A percentile compares a stretch with the other conserved stretches of the same genome.
phyloP scores from a whole-genome alignment of 2,329 filamentous ascomycete species.

The Sphaerulina vaccinii region DNA sequence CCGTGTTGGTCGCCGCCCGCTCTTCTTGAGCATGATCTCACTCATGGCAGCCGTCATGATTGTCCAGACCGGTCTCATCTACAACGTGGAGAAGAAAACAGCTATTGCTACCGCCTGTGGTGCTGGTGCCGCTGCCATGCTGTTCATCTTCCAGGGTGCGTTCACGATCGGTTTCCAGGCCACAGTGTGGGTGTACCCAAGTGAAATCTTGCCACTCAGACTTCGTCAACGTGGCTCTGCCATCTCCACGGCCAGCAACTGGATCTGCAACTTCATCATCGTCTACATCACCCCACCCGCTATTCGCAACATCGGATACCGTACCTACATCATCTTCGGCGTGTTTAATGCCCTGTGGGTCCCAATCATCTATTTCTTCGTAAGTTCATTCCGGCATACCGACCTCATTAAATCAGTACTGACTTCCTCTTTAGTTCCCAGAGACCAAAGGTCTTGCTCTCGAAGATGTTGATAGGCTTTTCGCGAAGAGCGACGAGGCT shows the following conservation, averaged over 20 bases:
- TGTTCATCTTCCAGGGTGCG: constrained; percentile 64
- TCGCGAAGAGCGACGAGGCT: constrained; percentile 39
- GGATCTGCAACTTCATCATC: constrained; percentile 57
- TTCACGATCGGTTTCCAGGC: constrained; percentile 61
- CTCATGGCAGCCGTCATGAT: constrained; percentile 65
- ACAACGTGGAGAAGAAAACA: constrained; percentile 34
- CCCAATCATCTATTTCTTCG: background rate
- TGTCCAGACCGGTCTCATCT: constrained; percentile 50
- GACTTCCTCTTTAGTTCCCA: constrained; percentile 55
- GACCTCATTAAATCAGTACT: background rate
- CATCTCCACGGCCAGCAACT: constrained; percentile 37
- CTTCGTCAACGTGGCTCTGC: constrained; percentile 35
- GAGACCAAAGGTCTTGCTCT: constrained; percentile 57
- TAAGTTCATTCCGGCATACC: background rate
- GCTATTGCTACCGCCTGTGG: constrained; percentile 29
- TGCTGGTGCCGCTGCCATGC: constrained; percentile 49
- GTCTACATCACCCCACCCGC: constrained; percentile 66
- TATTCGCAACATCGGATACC: constrained; percentile 55
- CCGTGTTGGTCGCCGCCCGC: constrained; percentile 35
- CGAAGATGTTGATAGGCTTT: constrained; percentile 70
- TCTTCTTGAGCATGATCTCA: constrained; percentile 35
- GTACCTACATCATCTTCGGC: constrained; percentile 52
- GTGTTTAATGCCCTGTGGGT: constrained; percentile 13
- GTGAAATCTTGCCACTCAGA: constrained; percentile 55
- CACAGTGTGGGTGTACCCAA: constrained; percentile 62